These are phyloP conservation scores for Mortierella sp. DNA, from an alignment of 371 early-diverging fungal species.

Conservation along the genomic window DNA sequence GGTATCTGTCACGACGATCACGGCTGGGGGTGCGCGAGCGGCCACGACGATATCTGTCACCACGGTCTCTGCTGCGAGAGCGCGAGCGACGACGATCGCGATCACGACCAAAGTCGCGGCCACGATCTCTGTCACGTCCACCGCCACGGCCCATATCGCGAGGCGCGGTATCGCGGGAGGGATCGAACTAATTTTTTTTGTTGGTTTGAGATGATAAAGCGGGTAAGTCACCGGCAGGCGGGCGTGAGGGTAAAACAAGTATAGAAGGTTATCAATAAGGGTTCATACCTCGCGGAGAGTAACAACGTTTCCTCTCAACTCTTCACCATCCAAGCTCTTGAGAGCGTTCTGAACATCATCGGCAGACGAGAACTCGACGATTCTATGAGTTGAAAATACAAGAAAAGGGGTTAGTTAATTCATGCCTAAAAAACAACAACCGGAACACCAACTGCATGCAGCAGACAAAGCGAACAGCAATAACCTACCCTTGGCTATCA, in stretches of 20 bases:
- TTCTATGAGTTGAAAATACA: conserved; percentile 61
- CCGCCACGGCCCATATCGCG: conserved; percentile 57
- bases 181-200: conserved; percentile 34
- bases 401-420: neutral
- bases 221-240: neutral
- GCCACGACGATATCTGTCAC: conserved; percentile 60
- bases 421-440: neutral
- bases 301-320: conserved; percentile 86
- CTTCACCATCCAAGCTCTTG: conserved; percentile 87
- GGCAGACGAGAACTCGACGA: conserved; percentile 89
- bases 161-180: conserved; percentile 60
- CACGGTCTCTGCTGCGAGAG: conserved; percentile 55
- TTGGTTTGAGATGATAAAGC: neutral
- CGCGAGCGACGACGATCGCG: conserved; percentile 56
- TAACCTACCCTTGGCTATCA: conserved; percentile 87
- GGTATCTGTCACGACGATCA: conserved; percentile 35
- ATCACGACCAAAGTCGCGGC: conserved; percentile 59
- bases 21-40: conserved; percentile 63
- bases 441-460: neutral
- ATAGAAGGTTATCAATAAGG: neutral
- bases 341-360: conserved; percentile 91
- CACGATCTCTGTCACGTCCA: conserved; percentile 51
- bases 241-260: neutral
- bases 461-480: neutral
- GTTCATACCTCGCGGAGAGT: conserved; percentile 80